phyloP scores from a whole-genome alignment of 2,329 filamentous ascomycete species.

The Penicillium sp. region DNA sequence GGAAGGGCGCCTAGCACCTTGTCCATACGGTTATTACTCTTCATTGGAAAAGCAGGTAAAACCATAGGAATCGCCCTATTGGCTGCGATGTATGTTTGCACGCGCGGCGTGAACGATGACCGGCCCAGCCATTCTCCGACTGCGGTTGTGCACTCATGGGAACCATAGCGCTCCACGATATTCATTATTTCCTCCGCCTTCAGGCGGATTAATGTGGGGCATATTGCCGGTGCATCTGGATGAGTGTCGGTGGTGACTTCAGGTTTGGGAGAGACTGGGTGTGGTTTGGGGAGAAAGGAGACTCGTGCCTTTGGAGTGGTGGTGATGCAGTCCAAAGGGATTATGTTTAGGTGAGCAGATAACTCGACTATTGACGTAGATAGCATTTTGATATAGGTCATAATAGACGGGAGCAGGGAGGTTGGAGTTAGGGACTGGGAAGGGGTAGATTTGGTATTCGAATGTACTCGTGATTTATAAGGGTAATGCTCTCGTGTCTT shows the following conservation, averaged over 20 bases:
- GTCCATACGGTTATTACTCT: conserved; percentile 11
- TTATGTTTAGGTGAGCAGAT: background rate
- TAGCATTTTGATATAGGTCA: conserved; percentile 7
- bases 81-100: conserved; percentile 3
- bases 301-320: background rate
- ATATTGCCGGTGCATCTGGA: background rate
- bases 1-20: conserved; percentile 4
- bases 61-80: conserved; percentile 10
- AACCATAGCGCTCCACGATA: conserved; percentile 7
- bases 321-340: background rate
- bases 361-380: background rate
- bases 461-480: background rate
- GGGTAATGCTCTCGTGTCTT: background rate
- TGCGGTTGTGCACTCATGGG: conserved; percentile 1
- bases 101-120: conserved; percentile 6
- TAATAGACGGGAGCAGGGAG: background rate
- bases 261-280: background rate
- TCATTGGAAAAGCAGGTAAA: conserved; percentile 12
- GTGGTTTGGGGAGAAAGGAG: background rate
- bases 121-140: conserved; percentile 10
- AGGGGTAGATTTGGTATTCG: background rate
- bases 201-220: background rate
- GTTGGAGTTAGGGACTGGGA: background rate
- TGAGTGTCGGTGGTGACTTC: background rate
- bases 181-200: conserved; percentile 5